phyloP scores from a whole-genome alignment of 208 protist species.

The Trypanosoma vivax region DNA sequence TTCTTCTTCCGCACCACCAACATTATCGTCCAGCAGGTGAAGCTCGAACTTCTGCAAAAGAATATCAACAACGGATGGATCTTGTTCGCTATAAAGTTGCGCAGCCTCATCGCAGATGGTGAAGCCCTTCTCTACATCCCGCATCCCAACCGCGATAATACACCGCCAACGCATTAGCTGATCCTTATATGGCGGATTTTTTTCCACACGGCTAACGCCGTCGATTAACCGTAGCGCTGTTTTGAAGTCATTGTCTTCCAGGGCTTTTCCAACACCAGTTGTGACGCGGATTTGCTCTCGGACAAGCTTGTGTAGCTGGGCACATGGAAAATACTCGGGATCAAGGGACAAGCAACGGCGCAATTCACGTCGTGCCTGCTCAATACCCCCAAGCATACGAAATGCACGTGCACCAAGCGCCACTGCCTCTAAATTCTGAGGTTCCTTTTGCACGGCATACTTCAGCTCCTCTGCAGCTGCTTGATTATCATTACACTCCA shows the following conservation, averaged over 20 bases:
- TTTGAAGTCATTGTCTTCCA: constrained; percentile 51
- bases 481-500: constrained; percentile 45
- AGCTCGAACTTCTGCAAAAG: constrained; percentile 66
- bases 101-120: constrained; percentile 40
- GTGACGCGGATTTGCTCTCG: constrained; percentile 56
- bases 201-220: constrained; percentile 33
- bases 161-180: constrained; percentile 74
- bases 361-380: constrained; percentile 59
- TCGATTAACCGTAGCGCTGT: constrained; percentile 37
- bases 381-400: constrained; percentile 61
- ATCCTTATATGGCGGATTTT: constrained; percentile 51
- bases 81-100: constrained; percentile 30
- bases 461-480: constrained; percentile 65
- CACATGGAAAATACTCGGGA: constrained; percentile 76
- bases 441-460: constrained; percentile 53
- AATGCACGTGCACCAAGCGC: constrained; percentile 66
- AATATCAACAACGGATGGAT: constrained; percentile 34
- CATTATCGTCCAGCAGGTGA: constrained; percentile 71
- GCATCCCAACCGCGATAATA: constrained; percentile 54
- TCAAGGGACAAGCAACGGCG: constrained; percentile 77
- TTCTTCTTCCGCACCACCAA: constrained; percentile 47
- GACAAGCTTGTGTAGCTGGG: constrained; percentile 50
- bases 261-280: constrained; percentile 17
- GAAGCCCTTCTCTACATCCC: constrained; percentile 45
- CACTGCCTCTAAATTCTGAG: constrained; percentile 67